Conservation (phyloP, 371 early-diverging fungal genomes). For the Choanephora cucurbitarum region DNA sequence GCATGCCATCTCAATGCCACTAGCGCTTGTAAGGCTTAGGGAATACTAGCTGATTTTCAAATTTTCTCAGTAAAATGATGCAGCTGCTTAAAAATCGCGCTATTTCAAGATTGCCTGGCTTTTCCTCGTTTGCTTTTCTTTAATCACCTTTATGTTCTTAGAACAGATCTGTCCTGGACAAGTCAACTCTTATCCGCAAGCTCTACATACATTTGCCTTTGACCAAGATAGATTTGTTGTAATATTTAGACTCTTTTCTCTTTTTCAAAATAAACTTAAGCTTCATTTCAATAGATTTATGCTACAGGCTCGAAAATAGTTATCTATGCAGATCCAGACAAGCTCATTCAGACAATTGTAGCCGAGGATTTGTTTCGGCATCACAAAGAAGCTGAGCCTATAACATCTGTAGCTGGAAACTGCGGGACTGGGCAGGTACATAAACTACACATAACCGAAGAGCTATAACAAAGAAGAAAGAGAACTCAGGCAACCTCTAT, state of each 20-base stretch:
- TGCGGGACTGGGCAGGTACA: conserved; percentile 39
- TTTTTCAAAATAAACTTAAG: conserved; percentile 14
- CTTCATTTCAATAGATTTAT: conserved; percentile 45
- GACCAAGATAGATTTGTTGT: conserved; percentile 57
- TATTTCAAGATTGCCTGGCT: conserved; percentile 41
- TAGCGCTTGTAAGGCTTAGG: no score
- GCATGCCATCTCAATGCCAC: no score
- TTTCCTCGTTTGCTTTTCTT: conserved; percentile 12
- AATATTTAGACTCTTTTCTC: conserved; percentile 16
- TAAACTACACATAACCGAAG: background rate
- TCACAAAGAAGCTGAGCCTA: conserved; percentile 9
- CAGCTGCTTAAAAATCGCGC: no score
- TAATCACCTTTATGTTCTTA: conserved; percentile 46
- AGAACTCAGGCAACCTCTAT: conserved; percentile 4
- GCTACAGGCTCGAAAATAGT: conserved; percentile 51
- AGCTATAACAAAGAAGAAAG: background rate
- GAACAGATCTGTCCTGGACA: conserved; percentile 69
- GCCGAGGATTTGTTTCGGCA: conserved; percentile 14
- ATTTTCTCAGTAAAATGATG: no score
- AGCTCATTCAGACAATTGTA: conserved; percentile 44
- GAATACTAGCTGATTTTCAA: no score
- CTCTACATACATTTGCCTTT: conserved; percentile 51
- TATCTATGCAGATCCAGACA: conserved; percentile 48
- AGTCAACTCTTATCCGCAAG: conserved; percentile 57
- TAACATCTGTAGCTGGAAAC: conserved; percentile 39